phyloP scores from a whole-genome alignment of 202 grass and related monocot species.

The Digitaria exilis region DNA sequence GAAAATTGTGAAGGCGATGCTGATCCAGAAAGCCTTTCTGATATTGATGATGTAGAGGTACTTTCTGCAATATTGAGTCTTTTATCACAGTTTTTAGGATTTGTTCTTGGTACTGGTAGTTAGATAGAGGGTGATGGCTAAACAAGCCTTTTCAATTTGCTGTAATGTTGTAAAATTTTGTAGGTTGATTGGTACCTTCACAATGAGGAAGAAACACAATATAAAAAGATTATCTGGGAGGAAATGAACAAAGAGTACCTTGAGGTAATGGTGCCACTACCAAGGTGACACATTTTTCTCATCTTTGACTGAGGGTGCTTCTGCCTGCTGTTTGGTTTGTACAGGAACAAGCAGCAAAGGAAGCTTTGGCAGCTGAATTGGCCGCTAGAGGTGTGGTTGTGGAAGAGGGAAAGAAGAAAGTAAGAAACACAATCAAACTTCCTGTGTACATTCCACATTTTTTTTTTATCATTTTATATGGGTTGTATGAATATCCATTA shows the following conservation, averaged over 20 bases:
- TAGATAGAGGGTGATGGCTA: not conserved
- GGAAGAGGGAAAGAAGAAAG: conserved; percentile 60
- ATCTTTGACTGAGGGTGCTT: conserved; percentile 3
- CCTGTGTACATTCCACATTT: not conserved
- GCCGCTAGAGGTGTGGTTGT: conserved; percentile 62
- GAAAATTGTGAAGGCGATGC: conserved; percentile 47
- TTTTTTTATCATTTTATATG: too few relatives aligned
- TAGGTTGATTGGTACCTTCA: conserved; percentile 82
- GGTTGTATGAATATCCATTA: not conserved
- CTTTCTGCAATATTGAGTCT: conserved; percentile 27
- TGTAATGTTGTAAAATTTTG: conserved; percentile 20
- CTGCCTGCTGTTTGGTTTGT: conserved; percentile 27
- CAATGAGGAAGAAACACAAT: conserved; percentile 84
- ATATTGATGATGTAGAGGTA: conserved; percentile 94
- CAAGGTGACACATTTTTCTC: conserved; percentile 5
- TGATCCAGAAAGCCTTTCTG: conserved; percentile 72
- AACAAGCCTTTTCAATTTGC: not conserved
- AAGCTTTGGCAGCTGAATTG: conserved; percentile 69
- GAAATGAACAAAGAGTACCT: conserved; percentile 99
- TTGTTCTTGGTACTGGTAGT: not conserved
- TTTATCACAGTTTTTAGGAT: conserved; percentile 10
- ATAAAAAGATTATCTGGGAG: conserved; percentile 93
- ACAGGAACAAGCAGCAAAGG: conserved; percentile 89
- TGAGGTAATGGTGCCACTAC: conserved; percentile 54
- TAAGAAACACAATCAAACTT: conserved; percentile 26